Evolutionary conservation across 768 basidiomycete genomes (phyloP).

Genomic region (Phlegmacium glaucopus): DNA sequence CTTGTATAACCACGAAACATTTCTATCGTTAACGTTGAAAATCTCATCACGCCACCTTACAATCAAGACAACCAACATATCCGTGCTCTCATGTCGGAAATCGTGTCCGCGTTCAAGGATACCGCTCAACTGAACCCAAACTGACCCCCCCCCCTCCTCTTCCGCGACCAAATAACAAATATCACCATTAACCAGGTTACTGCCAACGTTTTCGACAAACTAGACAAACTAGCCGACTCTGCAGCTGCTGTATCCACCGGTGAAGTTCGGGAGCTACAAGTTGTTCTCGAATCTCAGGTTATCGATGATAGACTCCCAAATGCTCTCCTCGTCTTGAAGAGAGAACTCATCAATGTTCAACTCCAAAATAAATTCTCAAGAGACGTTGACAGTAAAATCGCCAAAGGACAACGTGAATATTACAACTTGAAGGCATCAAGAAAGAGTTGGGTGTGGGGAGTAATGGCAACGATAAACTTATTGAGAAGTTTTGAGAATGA

Average conservation of each 20-base stretch:
- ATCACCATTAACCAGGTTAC: slow-evolving; percentile 93
- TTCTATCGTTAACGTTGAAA: slow-evolving; percentile 87
- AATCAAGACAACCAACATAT: slow-evolving; percentile 94
- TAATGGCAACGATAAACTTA: slow-evolving; percentile 92
- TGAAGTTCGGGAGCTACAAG: slow-evolving; percentile 90
- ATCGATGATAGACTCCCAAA: slow-evolving; percentile 90
- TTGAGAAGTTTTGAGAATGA: slow-evolving; percentile 88
- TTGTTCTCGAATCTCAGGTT: slow-evolving; percentile 81
- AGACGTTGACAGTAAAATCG: slow-evolving; percentile 94
- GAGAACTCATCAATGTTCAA: slow-evolving; percentile 96
- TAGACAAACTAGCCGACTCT: slow-evolving; percentile 95
- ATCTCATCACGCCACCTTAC: slow-evolving; percentile 77
- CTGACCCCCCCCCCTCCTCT: no score
- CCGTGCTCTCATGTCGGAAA: slow-evolving; percentile 94
- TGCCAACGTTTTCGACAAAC: slow-evolving; percentile 94
- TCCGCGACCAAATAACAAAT: slow-evolving; percentile 97
- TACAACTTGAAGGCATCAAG: slow-evolving; percentile 97
- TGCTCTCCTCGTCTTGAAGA: slow-evolving; percentile 90
- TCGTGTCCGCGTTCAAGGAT: slow-evolving; percentile 97
- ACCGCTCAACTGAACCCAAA: slow-evolving; percentile 95
- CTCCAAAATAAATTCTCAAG: slow-evolving; percentile 88
- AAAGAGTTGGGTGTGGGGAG: slow-evolving; percentile 95
- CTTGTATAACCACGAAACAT: slow-evolving; percentile 76
- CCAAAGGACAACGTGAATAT: slow-evolving; percentile 91
- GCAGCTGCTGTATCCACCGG: slow-evolving; percentile 94